Evolutionary conservation across 1,284 basidiomycete species (phyloP).

Genomic region (Fomitiporia mediterranea): DNA sequence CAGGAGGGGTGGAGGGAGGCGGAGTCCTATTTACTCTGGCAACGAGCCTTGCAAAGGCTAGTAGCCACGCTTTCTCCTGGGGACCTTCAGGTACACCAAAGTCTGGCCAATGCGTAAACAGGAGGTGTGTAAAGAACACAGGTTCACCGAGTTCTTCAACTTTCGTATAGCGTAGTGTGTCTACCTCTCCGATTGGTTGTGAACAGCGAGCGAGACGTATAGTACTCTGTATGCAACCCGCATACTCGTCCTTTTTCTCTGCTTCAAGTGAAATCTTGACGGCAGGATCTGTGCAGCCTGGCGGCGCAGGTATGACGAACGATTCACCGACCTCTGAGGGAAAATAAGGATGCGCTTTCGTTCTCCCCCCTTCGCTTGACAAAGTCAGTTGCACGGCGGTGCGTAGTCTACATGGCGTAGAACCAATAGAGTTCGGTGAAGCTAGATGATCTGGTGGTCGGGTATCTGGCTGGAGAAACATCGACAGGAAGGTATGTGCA

Average conservation of each 20-base stretch:
- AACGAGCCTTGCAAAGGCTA: constrained; percentile 59
- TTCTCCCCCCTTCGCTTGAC: constrained; percentile 56
- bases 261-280: constrained; percentile 53
- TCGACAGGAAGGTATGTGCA: constrained; percentile 67
- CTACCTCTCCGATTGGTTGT: constrained; percentile 26
- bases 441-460: constrained; percentile 33
- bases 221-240: constrained; percentile 60
- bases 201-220: constrained; percentile 32
- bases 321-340: constrained; percentile 54
- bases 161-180: constrained; percentile 23
- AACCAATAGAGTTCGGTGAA: constrained; percentile 18
- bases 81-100: constrained; percentile 61
- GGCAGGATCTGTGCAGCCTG: constrained; percentile 33
- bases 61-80: constrained; percentile 49
- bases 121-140: constrained; percentile 61
- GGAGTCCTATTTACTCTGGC: constrained; percentile 51
- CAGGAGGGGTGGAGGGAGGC: constrained; percentile 24
- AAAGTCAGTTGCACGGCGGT: constrained; percentile 79
- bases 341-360: constrained; percentile 64
- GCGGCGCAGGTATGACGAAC: constrained; percentile 44
- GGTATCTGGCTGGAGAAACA: constrained; percentile 49
- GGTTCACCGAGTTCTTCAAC: constrained; percentile 29
- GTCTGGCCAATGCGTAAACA: constrained; percentile 80
- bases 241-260: constrained; percentile 40
- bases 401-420: constrained; percentile 42